Base-by-base conservation (phyloP, 1,139 yeast species). In the Taphrina confusa region DNA sequence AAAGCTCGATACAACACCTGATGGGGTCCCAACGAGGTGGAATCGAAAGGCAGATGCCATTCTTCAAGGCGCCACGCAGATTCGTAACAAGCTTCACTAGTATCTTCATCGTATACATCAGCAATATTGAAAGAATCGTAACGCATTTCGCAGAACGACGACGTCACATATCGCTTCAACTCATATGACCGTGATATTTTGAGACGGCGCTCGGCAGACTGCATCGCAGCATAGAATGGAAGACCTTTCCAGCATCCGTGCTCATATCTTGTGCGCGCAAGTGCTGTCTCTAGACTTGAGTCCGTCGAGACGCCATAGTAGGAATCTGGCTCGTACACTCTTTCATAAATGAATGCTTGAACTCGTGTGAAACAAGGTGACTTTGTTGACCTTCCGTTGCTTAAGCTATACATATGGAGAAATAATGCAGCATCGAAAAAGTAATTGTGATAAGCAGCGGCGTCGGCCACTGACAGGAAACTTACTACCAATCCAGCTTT, bases 1-100 rank as follows among this genome's bases (percentile, higher is more conserved):
- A 83, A 72, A 1, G 78, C 71, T 16, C 74, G 74, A 67, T 82
- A 85, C 11, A 81, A 72, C 4, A 73, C 69, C 50, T 77, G 79
- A 60, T 79, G 76, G 51, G 76, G 78, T 2, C 71, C 70, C 0
- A 55, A 49, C 0, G 78, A 69, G 0, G 62, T 63, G 1, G 66
- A 66, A 0, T 80, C 74, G 1, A 68, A 66, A 0, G 92, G 87
- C 3, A 84, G 62, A 61, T 83, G 85, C 95, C 95, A 88, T 56
- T 79, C 77, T 58, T 78, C 80, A 37, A 87, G 72, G 68, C 84
- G 85, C 95, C 95, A 87, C 0, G 83, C 79, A 78, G 85, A 80
- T 57, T 80, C 75, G 64, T 74, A 78, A 11, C 59, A 25, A 12
- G 45, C 54, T 5, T 65, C 66, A 11, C 60, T 40, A 2, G 42